Evolutionary conservation across 306 rosid species (phyloP), one percentile per base, ranked within the genome.

Genomic region (Rubus idaeus): DNA sequence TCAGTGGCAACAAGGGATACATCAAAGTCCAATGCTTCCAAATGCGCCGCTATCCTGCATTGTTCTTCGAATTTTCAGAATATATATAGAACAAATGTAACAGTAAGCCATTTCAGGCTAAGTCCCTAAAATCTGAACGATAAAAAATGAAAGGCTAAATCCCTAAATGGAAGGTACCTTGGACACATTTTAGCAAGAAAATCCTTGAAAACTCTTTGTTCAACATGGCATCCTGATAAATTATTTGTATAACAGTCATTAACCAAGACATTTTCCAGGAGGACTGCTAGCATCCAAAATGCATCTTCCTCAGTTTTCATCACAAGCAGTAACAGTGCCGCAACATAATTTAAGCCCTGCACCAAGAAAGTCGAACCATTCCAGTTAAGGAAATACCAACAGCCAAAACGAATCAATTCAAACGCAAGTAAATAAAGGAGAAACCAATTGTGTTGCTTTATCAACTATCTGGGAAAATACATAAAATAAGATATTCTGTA

Each of bases 291-390:
- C 98, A 96, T 96, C 99, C 98, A 96, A 84, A 96, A 96, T 78
- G 99, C 98, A 72, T 96, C 99, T 85, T 96, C 98, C 75, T 96
- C 99, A 5, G 97, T 96, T 83, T 96, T 92, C 99, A 96, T 92
- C 78, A 96, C 99, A 56, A 92, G 97, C 86, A 96, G 88, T 87
- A 96, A 67, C 77, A 96, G 79, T 56, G 98, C 99, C 50, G 99
- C 99, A 39, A 96, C 99, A 52, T 91, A 96, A 85, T 96, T 96
- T 85, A 96, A 84, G 47, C 99, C 99, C 99, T 96, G 90, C 71
- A 84, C 37, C 83, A 85, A 55, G 9, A 72, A 76, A 68, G 81
- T 66, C 44, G 47, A 69, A 70, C 46, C 68, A 46, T 42, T 75
- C 82, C 77, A 26, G 66, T 21, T 18, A 35, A 56, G 68, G 21